phyloP scores from a whole-genome alignment of 306 rosid genomes.

The Lathyrus sativus region DNA sequence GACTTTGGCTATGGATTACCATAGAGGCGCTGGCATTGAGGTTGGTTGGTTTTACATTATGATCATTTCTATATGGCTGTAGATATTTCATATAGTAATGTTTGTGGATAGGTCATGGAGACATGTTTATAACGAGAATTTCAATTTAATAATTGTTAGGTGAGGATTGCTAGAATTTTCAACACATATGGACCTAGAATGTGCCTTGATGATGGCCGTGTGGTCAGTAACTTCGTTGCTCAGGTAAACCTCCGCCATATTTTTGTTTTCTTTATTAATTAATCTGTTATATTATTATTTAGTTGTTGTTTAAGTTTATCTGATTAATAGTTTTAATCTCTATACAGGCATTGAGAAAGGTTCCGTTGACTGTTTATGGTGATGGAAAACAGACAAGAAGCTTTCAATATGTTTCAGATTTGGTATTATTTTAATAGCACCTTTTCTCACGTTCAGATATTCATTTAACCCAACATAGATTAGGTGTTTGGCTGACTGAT shows the following conservation, averaged over 20 bases:
- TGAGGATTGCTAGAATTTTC: constrained; percentile 88
- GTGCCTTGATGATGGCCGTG: constrained; percentile 94
- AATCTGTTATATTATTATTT: neutral
- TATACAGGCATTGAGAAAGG: constrained; percentile 82
- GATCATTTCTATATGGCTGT: neutral
- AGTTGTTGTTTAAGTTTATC: neutral
- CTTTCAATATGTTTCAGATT: constrained; percentile 90
- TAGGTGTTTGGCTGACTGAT: neutral
- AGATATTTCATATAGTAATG: neutral
- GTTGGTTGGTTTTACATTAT: constrained; percentile 39
- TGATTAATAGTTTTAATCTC: neutral
- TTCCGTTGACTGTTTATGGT: constrained; percentile 94
- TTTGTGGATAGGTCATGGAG: neutral
- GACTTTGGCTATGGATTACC: constrained; percentile 89
- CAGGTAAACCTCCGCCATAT: constrained; percentile 53
- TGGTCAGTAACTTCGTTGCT: constrained; percentile 91
- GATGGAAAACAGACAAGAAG: constrained; percentile 96
- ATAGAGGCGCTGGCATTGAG: constrained; percentile 94
- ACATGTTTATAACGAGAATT: neutral
- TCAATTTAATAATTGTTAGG: constrained; percentile 41
- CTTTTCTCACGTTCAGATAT: neutral
- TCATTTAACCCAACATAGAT: neutral
- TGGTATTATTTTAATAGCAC: constrained; percentile 45
- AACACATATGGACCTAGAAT: constrained; percentile 91
- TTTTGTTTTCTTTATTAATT: neutral